Conservation (phyloP, 1,284 basidiomycete genomes). For the Cutaneotrichosporon cutaneum region DNA sequence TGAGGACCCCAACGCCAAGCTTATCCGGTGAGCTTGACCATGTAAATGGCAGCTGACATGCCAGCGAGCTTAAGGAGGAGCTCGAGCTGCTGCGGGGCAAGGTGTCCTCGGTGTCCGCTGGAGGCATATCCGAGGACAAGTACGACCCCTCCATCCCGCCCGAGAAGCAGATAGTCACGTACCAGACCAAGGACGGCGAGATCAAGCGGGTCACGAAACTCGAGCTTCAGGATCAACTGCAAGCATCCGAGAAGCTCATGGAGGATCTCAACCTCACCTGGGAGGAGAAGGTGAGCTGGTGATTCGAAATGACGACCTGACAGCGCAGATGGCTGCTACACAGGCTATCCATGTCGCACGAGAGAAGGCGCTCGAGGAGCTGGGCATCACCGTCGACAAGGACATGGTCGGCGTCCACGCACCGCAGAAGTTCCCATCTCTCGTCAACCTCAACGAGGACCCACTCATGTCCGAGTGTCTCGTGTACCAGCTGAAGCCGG, state of each 20-base stretch:
- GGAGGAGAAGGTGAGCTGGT: conserved; percentile 71
- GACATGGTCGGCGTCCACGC: conserved; percentile 70
- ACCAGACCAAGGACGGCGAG: conserved; percentile 87
- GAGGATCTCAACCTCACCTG: conserved; percentile 93
- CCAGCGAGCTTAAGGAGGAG: conserved; percentile 96
- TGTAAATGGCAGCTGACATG: conserved; percentile 60
- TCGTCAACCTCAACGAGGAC: conserved; percentile 90
- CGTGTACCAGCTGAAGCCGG: conserved; percentile 91
- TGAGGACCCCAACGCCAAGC: conserved; percentile 97
- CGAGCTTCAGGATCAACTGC: conserved; percentile 4
- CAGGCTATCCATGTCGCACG: conserved; percentile 94
- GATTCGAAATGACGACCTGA: conserved; percentile 32
- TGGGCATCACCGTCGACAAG: conserved; percentile 97
- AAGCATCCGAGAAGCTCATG: conserved; percentile 92
- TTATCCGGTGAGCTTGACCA: conserved; percentile 59
- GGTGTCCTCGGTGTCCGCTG: conserved; percentile 46
- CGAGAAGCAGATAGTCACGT: conserved; percentile 93
- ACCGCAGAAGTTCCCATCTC: conserved; percentile 98
- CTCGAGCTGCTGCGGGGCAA: conserved; percentile 61
- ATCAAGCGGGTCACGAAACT: conserved; percentile 84
- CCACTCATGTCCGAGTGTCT: conserved; percentile 64
- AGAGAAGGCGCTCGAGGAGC: conserved; percentile 93
- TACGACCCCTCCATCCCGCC: conserved; percentile 88
- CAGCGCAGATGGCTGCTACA: conserved; percentile 65
- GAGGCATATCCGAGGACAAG: conserved; percentile 61